Evolutionary conservation across 2,329 filamentous ascomycete genomes (phyloP).

Genomic region (Blastomyces percursus): DNA sequence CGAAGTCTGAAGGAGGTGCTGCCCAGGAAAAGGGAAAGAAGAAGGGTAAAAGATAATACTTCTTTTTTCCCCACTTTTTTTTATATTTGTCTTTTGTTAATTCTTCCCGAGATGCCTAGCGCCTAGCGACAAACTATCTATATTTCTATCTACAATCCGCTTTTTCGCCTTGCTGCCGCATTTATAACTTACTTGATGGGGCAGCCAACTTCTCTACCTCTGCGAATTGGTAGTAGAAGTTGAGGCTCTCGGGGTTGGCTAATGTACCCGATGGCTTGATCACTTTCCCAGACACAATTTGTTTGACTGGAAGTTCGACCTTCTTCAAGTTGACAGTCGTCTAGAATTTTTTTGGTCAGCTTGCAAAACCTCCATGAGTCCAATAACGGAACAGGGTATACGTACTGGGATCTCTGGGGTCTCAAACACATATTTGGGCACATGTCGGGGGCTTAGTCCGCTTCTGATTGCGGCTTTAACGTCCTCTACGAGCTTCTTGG

Average conservation of each 20-base stretch:
- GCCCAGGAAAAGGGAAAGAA: constrained; percentile 45
- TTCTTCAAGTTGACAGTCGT: constrained; percentile 78
- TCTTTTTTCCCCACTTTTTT: constrained; percentile 3
- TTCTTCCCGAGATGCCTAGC: neutral
- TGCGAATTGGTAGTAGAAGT: constrained; percentile 71
- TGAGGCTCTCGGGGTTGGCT: constrained; percentile 61
- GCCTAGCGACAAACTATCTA: constrained; percentile 3
- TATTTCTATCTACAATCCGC: neutral
- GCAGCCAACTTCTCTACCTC: constrained; percentile 52
- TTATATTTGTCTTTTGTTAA: neutral
- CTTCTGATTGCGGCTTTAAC: constrained; percentile 55
- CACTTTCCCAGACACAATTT: constrained; percentile 64
- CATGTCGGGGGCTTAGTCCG: constrained; percentile 61
- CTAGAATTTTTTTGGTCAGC: constrained; percentile 30
- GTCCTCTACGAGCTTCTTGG: constrained; percentile 42
- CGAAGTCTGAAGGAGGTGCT: constrained; percentile 30
- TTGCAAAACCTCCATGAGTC: neutral
- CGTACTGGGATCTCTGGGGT: constrained; percentile 69
- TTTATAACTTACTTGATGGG: constrained; percentile 18
- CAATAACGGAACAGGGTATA: constrained; percentile 15
- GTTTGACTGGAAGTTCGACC: constrained; percentile 73
- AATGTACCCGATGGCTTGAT: constrained; percentile 68
- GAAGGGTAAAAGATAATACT: constrained; percentile 38
- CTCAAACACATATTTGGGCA: constrained; percentile 68
- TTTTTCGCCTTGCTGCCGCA: neutral